Base-by-base conservation (phyloP, 192 early-diverging fungal species). In the Rhizoclosmatium globosum region DNA sequence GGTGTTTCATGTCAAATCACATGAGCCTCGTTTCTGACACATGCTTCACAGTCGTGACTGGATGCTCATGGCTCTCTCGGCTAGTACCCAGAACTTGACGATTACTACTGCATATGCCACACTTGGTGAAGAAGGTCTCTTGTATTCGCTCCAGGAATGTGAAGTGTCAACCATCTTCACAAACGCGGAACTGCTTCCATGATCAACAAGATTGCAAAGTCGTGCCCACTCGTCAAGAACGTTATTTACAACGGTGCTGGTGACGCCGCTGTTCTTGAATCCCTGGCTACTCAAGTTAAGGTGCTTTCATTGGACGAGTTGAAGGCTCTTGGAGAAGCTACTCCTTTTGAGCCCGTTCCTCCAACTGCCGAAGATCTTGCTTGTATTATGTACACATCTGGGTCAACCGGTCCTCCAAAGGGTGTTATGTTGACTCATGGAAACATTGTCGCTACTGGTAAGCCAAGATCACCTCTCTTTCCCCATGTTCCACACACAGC, bases 331-430 rank as follows among this genome's bases (percentile, higher is more conserved):
- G 97, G 96, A 83, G 79, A 60, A 79, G 78, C 42, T 47, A 91
- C 68, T 92, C 91, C 59, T 79, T 82, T n/a, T 23, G 67, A 47
- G 84, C 91, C 45, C 74, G 70, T 58, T 31, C 87, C 89, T n/a
- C 95, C 96, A 11, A 85, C 80, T 23, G 76, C 88, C 13, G 92
- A 93, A 71, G 94, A 95, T 79, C 83, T 80, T 31, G 77, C 79
- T 50, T 88, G 92, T 71, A 94, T 98, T 72, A 96, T 98, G 95
- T 98, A 94, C 79, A 93, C 93, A 11, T 85, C 82, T 48, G 87
- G 97, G 50, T 92, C 92, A 17, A 98, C 95, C 6, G 95, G 97
- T 23, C 89, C 77, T 58, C 96, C 97, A 57, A 96, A 97, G 82
- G 97, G 97, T 68, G 96, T 95, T 41, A 80, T 95, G 74, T 81